These are phyloP conservation scores for Diplocarpon mali DNA, from an alignment of 2,329 filamentous ascomycete species.

Conservation along the genomic window DNA sequence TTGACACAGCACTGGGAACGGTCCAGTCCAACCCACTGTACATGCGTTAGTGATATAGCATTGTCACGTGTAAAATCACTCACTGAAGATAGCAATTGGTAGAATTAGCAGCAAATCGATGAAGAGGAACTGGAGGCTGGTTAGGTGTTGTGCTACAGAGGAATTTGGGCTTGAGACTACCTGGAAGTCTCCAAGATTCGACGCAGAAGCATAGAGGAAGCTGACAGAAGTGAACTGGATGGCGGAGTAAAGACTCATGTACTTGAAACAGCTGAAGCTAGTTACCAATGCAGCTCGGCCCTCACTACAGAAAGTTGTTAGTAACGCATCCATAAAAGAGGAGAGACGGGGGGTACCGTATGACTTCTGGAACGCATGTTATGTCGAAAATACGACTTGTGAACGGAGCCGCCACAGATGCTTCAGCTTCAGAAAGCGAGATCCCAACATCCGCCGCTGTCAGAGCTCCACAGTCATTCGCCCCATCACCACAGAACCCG, in stretches of 20 bases:
- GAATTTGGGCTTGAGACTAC: slow-evolving; percentile 27
- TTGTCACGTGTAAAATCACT: slow-evolving; percentile 24
- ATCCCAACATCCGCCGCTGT: slow-evolving; percentile 98
- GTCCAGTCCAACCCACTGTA: slow-evolving; percentile 84
- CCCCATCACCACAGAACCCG: slow-evolving; percentile 94
- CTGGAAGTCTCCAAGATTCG: slow-evolving; percentile 94
- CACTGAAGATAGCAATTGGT: slow-evolving; percentile 90
- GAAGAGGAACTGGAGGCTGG: slow-evolving; percentile 59
- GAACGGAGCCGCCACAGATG: slow-evolving; percentile 95
- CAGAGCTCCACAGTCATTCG: slow-evolving; percentile 92
- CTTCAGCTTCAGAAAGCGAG: slow-evolving; percentile 92
- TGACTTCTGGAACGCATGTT: slow-evolving; percentile 85
- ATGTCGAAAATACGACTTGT: slow-evolving; percentile 95
- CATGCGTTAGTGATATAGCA: too few species aligned
- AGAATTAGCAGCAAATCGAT: slow-evolving; percentile 89
- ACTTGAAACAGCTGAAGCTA: slow-evolving; percentile 99
- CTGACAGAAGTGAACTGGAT: slow-evolving; percentile 97
- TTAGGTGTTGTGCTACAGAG: background rate
- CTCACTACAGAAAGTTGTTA: slow-evolving; percentile 41
- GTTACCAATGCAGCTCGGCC: slow-evolving; percentile 93
- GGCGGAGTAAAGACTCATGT: slow-evolving; percentile 98
- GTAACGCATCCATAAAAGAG: background rate
- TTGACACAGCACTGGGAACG: slow-evolving; percentile 62
- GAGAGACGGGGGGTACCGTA: slow-evolving; percentile 44
- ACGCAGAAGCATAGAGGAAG: slow-evolving; percentile 88